phyloP scores from a whole-genome alignment of 805 yeast genomes.

The Grigorovia yakushimaensis region DNA sequence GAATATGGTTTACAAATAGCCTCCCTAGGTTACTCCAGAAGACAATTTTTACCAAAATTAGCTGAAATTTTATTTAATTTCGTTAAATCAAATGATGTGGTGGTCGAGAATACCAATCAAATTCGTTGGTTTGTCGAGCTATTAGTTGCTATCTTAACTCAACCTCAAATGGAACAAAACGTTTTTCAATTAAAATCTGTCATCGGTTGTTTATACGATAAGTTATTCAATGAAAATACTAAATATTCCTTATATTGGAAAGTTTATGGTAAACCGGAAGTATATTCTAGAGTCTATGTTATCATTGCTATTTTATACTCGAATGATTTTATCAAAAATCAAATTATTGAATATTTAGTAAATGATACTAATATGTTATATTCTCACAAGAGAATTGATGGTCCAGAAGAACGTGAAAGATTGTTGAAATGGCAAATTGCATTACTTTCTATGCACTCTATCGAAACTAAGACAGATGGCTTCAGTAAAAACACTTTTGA shows the following conservation, averaged over 20 bases:
- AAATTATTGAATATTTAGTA: constrained; percentile 15
- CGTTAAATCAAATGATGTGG: constrained; percentile 23
- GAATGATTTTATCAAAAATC: constrained; percentile 14
- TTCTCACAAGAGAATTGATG: constrained; percentile 52
- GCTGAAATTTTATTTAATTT: constrained; percentile 38
- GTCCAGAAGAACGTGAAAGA: constrained; percentile 59
- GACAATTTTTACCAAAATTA: constrained; percentile 57
- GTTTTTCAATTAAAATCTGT: constrained; percentile 51
- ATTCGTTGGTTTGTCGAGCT: background rate
- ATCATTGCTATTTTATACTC: constrained; percentile 35
- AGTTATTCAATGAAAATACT: constrained; percentile 17
- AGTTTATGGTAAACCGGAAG: constrained; percentile 51
- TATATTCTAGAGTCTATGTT: constrained; percentile 41
- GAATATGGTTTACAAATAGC: constrained; percentile 35
- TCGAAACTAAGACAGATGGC: constrained; percentile 17
- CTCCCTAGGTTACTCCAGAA: constrained; percentile 46
- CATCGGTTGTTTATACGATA: constrained; percentile 44
- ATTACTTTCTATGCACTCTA: constrained; percentile 33
- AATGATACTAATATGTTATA: constrained; percentile 36
- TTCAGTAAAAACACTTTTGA: constrained; percentile 6
- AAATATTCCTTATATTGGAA: constrained; percentile 30
- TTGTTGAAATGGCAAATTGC: constrained; percentile 47
- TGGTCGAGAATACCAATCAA: background rate
- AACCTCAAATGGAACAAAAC: constrained; percentile 46
- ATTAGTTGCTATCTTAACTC: constrained; percentile 37